Base-by-base conservation (phyloP, 2,329 filamentous ascomycete genomes). In the Metarhizium brunneum region DNA sequence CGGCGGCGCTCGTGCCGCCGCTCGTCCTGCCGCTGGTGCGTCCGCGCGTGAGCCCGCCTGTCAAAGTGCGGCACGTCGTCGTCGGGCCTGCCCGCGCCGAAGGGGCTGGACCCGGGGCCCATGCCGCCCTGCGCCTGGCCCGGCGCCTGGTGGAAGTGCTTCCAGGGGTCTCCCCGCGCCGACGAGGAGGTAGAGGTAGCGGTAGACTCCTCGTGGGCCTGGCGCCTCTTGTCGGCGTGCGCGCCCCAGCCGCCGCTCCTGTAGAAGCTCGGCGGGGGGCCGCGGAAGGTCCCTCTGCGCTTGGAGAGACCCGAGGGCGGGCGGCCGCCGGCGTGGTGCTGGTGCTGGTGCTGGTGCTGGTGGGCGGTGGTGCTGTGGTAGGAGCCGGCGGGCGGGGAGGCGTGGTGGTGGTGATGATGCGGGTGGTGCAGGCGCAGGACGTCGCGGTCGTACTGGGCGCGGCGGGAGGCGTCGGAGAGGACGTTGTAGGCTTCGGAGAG, bases 201-300 rank as follows among this genome's bases (percentile, higher is more conserved):
- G 64, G 63, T 74, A 58, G 67, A 66, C 50, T 70, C 64, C 53
- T 79, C 76, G 57, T 83, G 79, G 48, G 79, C 78, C 40, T 77
- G 76, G 54, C 72, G 70, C 42, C 84, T 70, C 71, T 87, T 87
- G 40, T 79, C 79, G 2, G 72, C 67, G 57, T 88, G 82, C 2
- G 73, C 69, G 50, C 88, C 89, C 80, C 90, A 95, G 3, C 88
- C 90, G 4, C 90, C 91, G 58, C 80, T 85, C 18, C 86, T 81
- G 71, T 90, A 96, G 74, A 96, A 97, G 60, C 84, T 89, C 0
- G 92, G 92, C 52, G 94, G 92, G 3, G 94, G 92, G 0, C 92
- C 92, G 20, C 82, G 82, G 70, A 95, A 96, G 4, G 85, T 79
- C 2, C 84, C 83, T 2, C 90, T 79, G 29, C 92, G 82, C 45